phyloP scores from a whole-genome alignment of 768 basidiomycete genomes.

The Termitomyces sp. region DNA sequence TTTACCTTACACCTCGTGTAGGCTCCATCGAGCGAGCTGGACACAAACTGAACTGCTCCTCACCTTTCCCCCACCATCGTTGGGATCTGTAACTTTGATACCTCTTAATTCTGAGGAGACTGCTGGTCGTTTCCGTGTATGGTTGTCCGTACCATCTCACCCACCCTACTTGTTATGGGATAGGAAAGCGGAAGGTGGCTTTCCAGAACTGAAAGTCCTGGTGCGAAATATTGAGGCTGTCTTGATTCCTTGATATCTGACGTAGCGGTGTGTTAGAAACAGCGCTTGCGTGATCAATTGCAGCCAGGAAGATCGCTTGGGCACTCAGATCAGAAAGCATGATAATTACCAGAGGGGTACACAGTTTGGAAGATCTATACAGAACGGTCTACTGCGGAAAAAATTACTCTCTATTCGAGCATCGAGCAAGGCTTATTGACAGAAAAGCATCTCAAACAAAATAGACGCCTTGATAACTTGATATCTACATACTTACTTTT shows the following conservation, averaged over 20 bases:
- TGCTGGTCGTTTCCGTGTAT: conserved; percentile 87
- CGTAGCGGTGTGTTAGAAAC: conserved; percentile 55
- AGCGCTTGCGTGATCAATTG: conserved; percentile 77
- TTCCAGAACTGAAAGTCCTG: conserved; percentile 85
- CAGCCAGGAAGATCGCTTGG: conserved; percentile 82
- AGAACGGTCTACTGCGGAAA: no score
- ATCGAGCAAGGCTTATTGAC: neutral
- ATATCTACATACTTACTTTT: no score
- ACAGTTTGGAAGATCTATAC: neutral
- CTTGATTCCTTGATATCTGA: neutral
- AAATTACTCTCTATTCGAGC: neutral
- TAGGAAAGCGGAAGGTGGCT: conserved; percentile 85
- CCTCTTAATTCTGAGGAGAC: conserved; percentile 81
- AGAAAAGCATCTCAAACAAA: no score
- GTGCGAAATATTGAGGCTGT: conserved; percentile 30
- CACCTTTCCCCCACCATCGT: conserved; percentile 80
- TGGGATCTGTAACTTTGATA: conserved; percentile 65
- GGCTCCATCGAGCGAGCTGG: conserved; percentile 93
- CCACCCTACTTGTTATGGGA: conserved; percentile 73
- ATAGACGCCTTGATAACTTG: no score
- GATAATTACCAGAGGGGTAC: neutral
- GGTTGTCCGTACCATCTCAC: conserved; percentile 51
- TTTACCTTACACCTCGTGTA: conserved; percentile 25
- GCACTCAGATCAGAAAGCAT: conserved; percentile 72
- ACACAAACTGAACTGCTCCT: conserved; percentile 88